Conservation (phyloP, 768 basidiomycete genomes). For the Naganishia friedmannii region DNA sequence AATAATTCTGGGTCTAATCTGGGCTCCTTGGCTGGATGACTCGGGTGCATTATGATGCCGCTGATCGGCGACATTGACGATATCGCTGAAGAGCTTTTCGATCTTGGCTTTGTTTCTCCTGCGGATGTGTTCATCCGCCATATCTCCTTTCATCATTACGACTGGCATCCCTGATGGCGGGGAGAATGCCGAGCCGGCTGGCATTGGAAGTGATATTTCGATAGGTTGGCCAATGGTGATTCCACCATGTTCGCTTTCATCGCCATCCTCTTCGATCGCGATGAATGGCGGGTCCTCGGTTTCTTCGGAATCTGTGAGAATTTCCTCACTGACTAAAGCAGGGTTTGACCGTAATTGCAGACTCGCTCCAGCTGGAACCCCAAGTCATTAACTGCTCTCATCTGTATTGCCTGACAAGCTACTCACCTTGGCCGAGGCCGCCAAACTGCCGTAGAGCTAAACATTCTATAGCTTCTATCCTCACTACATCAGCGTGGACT, state of each 20-base stretch:
- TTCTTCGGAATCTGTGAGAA: slow-evolving; percentile 40
- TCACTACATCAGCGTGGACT: slow-evolving; percentile 74
- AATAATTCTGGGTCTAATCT: slow-evolving; percentile 63
- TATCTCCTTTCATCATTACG: slow-evolving; percentile 21
- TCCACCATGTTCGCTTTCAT: slow-evolving; percentile 34
- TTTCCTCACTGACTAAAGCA: slow-evolving; percentile 56
- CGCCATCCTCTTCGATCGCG: slow-evolving; percentile 53
- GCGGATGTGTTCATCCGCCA: background rate
- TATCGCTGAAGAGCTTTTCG: slow-evolving; percentile 65
- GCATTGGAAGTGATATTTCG: slow-evolving; percentile 27
- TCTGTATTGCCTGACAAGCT: slow-evolving; percentile 3
- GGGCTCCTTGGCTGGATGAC: slow-evolving; percentile 34
- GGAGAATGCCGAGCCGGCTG: slow-evolving; percentile 27
- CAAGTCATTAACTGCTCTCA: slow-evolving; percentile 27
- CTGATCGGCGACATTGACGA: slow-evolving; percentile 59
- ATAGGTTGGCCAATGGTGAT: slow-evolving; percentile 18
- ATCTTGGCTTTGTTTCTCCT: slow-evolving; percentile 17
- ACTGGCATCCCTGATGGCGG: slow-evolving; percentile 12
- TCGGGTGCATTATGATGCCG: slow-evolving; percentile 40
- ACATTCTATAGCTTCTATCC: slow-evolving; percentile 72
- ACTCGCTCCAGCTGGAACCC: slow-evolving; percentile 12
- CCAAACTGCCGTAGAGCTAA: slow-evolving; percentile 60
- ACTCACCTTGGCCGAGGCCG: slow-evolving; percentile 60
- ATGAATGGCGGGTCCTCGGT: slow-evolving; percentile 31
- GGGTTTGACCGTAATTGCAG: slow-evolving; percentile 53